Conservation (phyloP, 768 basidiomycete species). For the Flagelloscypha sp. region DNA sequence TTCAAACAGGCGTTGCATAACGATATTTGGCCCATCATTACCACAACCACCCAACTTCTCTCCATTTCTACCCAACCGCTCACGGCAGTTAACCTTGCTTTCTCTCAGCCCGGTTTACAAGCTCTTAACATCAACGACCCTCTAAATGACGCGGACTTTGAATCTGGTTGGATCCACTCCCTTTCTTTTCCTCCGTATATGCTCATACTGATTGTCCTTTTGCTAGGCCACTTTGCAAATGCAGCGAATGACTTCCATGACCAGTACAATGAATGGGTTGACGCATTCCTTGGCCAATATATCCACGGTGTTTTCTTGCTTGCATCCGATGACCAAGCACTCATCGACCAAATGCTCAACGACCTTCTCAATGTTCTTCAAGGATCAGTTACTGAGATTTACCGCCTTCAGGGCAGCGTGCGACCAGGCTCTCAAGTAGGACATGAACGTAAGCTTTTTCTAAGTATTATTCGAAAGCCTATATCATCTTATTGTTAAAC, state of each 20-base stretch:
- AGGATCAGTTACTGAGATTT: constrained; percentile 12
- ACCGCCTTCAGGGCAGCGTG: constrained; percentile 14
- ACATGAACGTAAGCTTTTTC: constrained; percentile 22
- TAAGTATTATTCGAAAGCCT: constrained; percentile 10
- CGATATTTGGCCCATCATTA: constrained; percentile 14
- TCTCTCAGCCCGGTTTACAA: constrained; percentile 13
- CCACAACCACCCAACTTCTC: constrained; percentile 14
- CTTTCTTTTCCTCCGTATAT: not conserved
- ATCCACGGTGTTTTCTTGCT: constrained; percentile 17
- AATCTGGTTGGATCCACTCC: constrained; percentile 6
- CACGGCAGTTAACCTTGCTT: constrained; percentile 18
- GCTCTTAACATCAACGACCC: constrained; percentile 12
- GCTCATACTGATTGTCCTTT: too few species aligned
- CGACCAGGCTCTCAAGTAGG: constrained; percentile 18
- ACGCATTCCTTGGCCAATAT: constrained; percentile 12
- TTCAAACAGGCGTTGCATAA: constrained; percentile 14
- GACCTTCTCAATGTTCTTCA: constrained; percentile 14
- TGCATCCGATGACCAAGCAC: constrained; percentile 15
- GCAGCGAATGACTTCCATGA: constrained; percentile 9
- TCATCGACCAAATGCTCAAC: constrained; percentile 12
- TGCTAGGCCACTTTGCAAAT: too few species aligned
- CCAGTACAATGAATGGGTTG: constrained; percentile 11
- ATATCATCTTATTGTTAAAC: not conserved
- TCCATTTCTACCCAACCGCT: constrained; percentile 13
- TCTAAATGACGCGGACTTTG: constrained; percentile 12